phyloP scores from a whole-genome alignment of 768 basidiomycete genomes.

The Mycena metata region DNA sequence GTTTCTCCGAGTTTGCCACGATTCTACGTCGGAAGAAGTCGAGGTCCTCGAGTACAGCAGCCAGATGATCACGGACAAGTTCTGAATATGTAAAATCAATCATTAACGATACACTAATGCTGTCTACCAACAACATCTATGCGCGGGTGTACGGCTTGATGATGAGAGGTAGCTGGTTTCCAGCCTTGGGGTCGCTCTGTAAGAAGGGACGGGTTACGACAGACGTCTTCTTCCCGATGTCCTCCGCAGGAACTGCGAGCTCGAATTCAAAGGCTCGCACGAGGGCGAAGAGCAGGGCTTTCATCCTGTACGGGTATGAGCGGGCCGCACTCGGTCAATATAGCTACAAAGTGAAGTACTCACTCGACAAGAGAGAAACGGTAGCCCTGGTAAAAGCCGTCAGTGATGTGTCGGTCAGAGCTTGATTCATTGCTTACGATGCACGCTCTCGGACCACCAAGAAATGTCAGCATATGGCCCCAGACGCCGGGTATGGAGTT shows the following conservation, averaged over 20 bases:
- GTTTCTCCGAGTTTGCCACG: too few relatives aligned
- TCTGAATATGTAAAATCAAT: too few relatives aligned
- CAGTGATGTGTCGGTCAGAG: too few relatives aligned
- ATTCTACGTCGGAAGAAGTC: too few relatives aligned
- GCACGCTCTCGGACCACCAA: slow-evolving; percentile 65
- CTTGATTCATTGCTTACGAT: slow-evolving; percentile 46
- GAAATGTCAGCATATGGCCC: slow-evolving; percentile 60
- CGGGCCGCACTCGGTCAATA: neutral
- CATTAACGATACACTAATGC: too few relatives aligned
- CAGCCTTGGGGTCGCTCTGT: slow-evolving; percentile 52
- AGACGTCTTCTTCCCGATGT: slow-evolving; percentile 54
- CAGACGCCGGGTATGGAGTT: slow-evolving; percentile 61
- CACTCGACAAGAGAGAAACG: slow-evolving; percentile 65
- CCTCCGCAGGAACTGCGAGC: slow-evolving; percentile 61
- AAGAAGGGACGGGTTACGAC: slow-evolving; percentile 63
- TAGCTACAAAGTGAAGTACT: slow-evolving; percentile 37
- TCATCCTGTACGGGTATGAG: slow-evolving; percentile 45
- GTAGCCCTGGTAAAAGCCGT: slow-evolving; percentile 45
- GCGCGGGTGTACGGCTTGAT: slow-evolving; percentile 45
- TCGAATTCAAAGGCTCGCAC: slow-evolving; percentile 68
- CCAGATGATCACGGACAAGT: too few relatives aligned
- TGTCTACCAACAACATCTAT: neutral
- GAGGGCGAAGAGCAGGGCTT: slow-evolving; percentile 63
- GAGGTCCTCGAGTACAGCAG: too few relatives aligned
- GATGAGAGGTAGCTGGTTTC: slow-evolving; percentile 60